Conservation (phyloP, 78 protist species). For the Bodo saltans region DNA sequence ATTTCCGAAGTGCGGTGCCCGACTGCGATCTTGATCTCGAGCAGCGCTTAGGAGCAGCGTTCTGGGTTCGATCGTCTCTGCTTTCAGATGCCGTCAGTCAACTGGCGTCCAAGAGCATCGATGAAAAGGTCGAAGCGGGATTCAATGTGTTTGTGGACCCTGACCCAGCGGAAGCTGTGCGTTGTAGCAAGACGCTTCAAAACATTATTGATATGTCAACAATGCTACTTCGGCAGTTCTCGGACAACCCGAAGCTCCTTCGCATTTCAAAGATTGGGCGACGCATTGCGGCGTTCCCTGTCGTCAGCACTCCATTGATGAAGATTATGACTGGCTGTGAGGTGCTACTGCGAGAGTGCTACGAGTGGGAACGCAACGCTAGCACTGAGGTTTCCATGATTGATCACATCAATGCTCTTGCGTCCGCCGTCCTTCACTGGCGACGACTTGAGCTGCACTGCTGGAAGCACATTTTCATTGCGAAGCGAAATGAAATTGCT, state of each 20-base stretch:
- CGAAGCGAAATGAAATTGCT: not conserved
- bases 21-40: too few relatives aligned
- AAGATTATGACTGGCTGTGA: slow-evolving; percentile 43
- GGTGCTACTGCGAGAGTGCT: slow-evolving; percentile 32
- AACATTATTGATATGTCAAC: not conserved
- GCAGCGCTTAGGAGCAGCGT: too few relatives aligned
- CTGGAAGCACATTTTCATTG: slow-evolving; percentile 48
- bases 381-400: slow-evolving; percentile 4
- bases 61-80: too few relatives aligned
- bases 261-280: not conserved
- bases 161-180: not conserved
- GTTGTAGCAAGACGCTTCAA: not conserved
- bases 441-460: slow-evolving; percentile 43
- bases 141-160: too few relatives aligned
- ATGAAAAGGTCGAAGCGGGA: too few relatives aligned
- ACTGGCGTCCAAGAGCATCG: too few relatives aligned
- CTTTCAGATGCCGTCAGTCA: too few relatives aligned
- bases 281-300: slow-evolving; percentile 34
- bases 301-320: slow-evolving; percentile 38
- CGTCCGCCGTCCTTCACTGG: slow-evolving; percentile 48
- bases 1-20: too few relatives aligned
- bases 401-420: slow-evolving; percentile 11
- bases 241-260: slow-evolving; percentile 48
- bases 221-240: slow-evolving; percentile 37
- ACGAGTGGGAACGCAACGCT: slow-evolving; percentile 57